Percentiles rank a stretch among this genome's conserved stretches.
Evolutionary conservation across 208 protist genomes (phyloP).

Genomic region (Crithidia brevicula): DNA sequence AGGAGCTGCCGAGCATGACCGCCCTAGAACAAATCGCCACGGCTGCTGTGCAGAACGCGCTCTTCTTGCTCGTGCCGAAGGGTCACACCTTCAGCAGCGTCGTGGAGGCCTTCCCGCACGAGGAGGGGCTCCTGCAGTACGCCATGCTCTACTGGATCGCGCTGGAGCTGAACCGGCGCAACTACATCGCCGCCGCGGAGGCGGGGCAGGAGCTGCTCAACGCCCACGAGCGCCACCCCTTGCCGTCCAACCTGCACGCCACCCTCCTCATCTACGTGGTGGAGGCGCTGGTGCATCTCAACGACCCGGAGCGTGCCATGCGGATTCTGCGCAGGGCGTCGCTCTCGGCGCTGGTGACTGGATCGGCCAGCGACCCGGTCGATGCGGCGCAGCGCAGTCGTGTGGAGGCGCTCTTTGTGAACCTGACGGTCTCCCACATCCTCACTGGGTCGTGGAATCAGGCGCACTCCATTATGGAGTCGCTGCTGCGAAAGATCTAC

Average conservation of each 20-base stretch:
- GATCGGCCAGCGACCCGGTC: conserved; percentile 34
- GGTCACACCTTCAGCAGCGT: conserved; percentile 62
- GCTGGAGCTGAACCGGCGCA: conserved; percentile 72
- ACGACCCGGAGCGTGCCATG: conserved; percentile 77
- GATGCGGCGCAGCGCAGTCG: conserved; percentile 81
- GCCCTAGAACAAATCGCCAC: conserved; percentile 59
- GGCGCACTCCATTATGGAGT: conserved; percentile 79
- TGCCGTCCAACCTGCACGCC: conserved; percentile 68
- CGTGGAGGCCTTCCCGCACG: conserved; percentile 66
- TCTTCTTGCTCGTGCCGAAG: conserved; percentile 75
- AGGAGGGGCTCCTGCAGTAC: conserved; percentile 62
- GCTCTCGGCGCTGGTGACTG: conserved; percentile 65
- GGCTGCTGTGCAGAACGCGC: conserved; percentile 77
- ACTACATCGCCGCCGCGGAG: conserved; percentile 79
- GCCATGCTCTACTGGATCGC: conserved; percentile 82
- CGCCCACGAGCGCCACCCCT: conserved; percentile 58
- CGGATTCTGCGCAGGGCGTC: conserved; percentile 71
- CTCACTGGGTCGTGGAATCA: conserved; percentile 85
- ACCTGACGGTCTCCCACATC: conserved; percentile 84
- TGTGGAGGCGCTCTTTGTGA: conserved; percentile 85
- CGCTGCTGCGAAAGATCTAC: conserved; percentile 80
- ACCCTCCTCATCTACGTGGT: conserved; percentile 84
- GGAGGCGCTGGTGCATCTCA: conserved; percentile 83
- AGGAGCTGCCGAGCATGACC: conserved; percentile 31
- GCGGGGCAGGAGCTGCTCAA: conserved; percentile 74